These are phyloP conservation scores for Benincasa hispida DNA, from an alignment of 306 rosid species.

Conservation along the genomic window DNA sequence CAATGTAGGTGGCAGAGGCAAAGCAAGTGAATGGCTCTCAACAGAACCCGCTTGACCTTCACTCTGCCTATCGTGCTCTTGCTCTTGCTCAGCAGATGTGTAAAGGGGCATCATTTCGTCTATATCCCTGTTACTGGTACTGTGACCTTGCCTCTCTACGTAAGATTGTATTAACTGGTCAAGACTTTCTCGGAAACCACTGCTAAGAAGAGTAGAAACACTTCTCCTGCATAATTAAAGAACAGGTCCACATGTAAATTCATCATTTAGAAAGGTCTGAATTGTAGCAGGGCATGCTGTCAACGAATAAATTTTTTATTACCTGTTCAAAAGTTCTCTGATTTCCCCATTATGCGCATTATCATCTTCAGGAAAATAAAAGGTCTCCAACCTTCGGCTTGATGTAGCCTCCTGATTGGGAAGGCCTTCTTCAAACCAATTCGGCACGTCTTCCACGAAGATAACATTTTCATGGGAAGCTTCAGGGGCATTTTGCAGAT, in stretches of 20 bases:
- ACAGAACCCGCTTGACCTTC: constrained; percentile 29
- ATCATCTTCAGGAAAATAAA: constrained; percentile 75
- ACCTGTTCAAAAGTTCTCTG: constrained; percentile 92
- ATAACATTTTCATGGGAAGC: constrained; percentile 62
- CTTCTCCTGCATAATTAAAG: constrained; percentile 68
- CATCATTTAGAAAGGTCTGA: constrained; percentile 1
- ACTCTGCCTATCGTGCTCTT: constrained; percentile 39
- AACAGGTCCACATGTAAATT: not conserved
- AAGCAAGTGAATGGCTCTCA: constrained; percentile 28
- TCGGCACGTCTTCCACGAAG: constrained; percentile 76
- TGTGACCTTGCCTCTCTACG: constrained; percentile 73
- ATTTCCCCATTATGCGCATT: constrained; percentile 65
- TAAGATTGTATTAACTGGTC: constrained; percentile 84
- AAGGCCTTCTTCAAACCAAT: constrained; percentile 74
- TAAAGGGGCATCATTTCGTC: constrained; percentile 43
- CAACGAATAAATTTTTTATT: not conserved
- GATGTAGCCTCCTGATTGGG: constrained; percentile 51
- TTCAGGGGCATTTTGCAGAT: constrained; percentile 43
- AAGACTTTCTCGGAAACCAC: constrained; percentile 91
- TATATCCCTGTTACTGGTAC: constrained; percentile 61
- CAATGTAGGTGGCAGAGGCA: constrained; percentile 43
- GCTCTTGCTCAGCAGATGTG: constrained; percentile 43
- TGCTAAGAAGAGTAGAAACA: constrained; percentile 86
- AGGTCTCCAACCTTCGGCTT: constrained; percentile 42
- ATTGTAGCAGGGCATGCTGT: not conserved